Evolutionary conservation across 164 flowering plant species (phyloP).

Genomic region (Stephania japonica): DNA sequence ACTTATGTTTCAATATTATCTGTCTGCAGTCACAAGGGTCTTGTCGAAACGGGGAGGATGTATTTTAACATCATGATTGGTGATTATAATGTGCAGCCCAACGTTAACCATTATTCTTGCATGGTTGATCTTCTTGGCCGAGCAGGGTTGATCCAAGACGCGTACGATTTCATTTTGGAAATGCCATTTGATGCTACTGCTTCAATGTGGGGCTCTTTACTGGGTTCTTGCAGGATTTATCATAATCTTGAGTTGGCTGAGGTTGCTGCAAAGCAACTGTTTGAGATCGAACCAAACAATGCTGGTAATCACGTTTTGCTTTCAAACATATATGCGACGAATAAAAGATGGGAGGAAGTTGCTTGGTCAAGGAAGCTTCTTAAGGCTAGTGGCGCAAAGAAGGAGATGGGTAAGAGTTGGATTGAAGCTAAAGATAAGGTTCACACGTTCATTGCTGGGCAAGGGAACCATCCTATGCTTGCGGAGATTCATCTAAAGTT

Average conservation of each 20-base stretch:
- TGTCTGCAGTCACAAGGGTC: slow-evolving; percentile 70
- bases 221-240: slow-evolving; percentile 61
- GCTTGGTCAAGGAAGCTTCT: slow-evolving; percentile 52
- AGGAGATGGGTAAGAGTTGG: slow-evolving; percentile 81
- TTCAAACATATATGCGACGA: slow-evolving; percentile 66
- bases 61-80: slow-evolving; percentile 50
- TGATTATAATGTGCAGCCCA: slow-evolving; percentile 40
- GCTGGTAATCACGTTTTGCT: slow-evolving; percentile 76
- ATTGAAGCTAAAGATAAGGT: slow-evolving; percentile 60
- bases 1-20: slow-evolving; percentile 67
- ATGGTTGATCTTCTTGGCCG: slow-evolving; percentile 83
- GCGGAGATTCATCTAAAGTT: slow-evolving; percentile 46
- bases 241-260: slow-evolving; percentile 61
- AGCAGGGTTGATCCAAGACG: slow-evolving; percentile 53
- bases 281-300: slow-evolving; percentile 66
- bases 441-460: slow-evolving; percentile 67
- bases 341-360: slow-evolving; percentile 62
- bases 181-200: slow-evolving; percentile 69
- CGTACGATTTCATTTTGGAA: slow-evolving; percentile 40
- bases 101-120: slow-evolving; percentile 64
- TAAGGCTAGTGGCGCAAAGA: slow-evolving; percentile 53
- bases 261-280: slow-evolving; percentile 55
- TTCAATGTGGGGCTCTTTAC: slow-evolving; percentile 84
- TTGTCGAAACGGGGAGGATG: slow-evolving; percentile 44
- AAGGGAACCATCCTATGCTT: slow-evolving; percentile 51